Conservation (phyloP, 352 stramenopile genomes). For the Globisporangium nodosum region DNA sequence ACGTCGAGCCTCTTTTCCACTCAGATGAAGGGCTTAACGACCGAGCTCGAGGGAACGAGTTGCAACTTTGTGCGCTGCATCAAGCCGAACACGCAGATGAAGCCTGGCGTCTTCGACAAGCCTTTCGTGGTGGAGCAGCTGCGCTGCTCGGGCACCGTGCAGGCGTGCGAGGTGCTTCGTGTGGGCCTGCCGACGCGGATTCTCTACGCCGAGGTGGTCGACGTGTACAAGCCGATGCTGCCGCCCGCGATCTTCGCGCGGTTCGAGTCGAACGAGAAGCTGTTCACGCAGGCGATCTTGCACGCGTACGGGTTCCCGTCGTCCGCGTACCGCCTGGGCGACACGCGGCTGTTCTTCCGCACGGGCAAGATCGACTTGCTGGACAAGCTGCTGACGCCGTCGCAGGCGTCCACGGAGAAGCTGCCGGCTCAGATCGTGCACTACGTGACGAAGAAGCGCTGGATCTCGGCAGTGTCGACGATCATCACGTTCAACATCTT, state of each 20-base stretch:
- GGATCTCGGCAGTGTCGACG: slow-evolving; percentile 61
- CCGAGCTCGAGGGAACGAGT: slow-evolving; percentile 77
- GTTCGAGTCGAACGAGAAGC: slow-evolving; percentile 81
- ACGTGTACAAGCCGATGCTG: slow-evolving; percentile 73
- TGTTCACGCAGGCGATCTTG: slow-evolving; percentile 83
- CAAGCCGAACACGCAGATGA: slow-evolving; percentile 95
- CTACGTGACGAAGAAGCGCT: slow-evolving; percentile 77
- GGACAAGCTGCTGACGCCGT: slow-evolving; percentile 67
- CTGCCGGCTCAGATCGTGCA: slow-evolving; percentile 37
- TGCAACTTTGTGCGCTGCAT: slow-evolving; percentile 95
- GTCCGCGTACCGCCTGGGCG: slow-evolving; percentile 69
- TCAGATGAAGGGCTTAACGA: slow-evolving; percentile 83
- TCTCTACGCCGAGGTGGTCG: slow-evolving; percentile 79
- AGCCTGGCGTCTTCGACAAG: slow-evolving; percentile 73
- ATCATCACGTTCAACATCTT: slow-evolving; percentile 72
- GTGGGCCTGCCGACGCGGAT: slow-evolving; percentile 82
- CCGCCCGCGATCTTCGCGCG: slow-evolving; percentile 52
- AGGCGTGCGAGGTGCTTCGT: slow-evolving; percentile 77
- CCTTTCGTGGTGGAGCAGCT: slow-evolving; percentile 74
- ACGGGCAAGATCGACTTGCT: slow-evolving; percentile 84
- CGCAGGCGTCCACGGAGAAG: slow-evolving; percentile 19
- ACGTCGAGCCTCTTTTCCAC: slow-evolving; percentile 71
- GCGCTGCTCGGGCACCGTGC: slow-evolving; percentile 63
- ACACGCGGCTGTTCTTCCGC: slow-evolving; percentile 80
- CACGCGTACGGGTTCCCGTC: slow-evolving; percentile 73